Evolutionary conservation across 2,329 filamentous ascomycete genomes (phyloP).

Genomic region (Penicillium sp.): DNA sequence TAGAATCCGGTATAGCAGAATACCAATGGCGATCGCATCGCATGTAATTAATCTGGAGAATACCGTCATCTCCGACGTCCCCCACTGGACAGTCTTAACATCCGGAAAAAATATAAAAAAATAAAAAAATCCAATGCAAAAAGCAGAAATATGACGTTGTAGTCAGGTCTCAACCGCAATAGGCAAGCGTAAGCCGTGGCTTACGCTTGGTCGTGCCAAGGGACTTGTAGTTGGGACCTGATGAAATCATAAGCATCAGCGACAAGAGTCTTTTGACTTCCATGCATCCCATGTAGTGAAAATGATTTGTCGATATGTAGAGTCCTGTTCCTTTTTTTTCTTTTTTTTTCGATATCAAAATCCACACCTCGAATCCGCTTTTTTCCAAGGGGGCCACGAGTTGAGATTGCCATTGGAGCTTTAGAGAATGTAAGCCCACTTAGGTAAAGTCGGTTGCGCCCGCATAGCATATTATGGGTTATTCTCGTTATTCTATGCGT

Average conservation of each 20-base stretch:
- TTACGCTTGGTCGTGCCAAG: not conserved
- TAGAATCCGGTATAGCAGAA: not conserved
- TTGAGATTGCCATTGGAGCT: not conserved
- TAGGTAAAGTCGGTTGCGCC: slow-evolving; percentile 6
- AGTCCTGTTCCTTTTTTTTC: not conserved
- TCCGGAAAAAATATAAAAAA: slow-evolving; percentile 1
- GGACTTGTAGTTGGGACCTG: not conserved
- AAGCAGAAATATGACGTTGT: slow-evolving; percentile 18
- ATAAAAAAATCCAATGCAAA: slow-evolving; percentile 6
- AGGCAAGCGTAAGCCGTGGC: slow-evolving; percentile 1
- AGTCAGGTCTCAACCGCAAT: slow-evolving; percentile 6
- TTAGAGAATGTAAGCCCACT: not conserved
- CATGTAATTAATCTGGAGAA: slow-evolving; percentile 2
- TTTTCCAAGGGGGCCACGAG: not conserved
- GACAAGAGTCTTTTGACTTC: too few species aligned
- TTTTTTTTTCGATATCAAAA: not conserved
- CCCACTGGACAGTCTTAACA: not conserved
- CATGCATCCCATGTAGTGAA: not conserved
- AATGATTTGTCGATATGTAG: not conserved
- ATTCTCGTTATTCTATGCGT: slow-evolving; percentile 8
- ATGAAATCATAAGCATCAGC: not conserved
- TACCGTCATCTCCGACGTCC: slow-evolving; percentile 8
- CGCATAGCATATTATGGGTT: slow-evolving; percentile 11
- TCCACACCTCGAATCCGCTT: not conserved
- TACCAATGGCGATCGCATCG: not conserved